phyloP scores from a whole-genome alignment of 257 asterid genomes.

The Nicotiana benthamiana region DNA sequence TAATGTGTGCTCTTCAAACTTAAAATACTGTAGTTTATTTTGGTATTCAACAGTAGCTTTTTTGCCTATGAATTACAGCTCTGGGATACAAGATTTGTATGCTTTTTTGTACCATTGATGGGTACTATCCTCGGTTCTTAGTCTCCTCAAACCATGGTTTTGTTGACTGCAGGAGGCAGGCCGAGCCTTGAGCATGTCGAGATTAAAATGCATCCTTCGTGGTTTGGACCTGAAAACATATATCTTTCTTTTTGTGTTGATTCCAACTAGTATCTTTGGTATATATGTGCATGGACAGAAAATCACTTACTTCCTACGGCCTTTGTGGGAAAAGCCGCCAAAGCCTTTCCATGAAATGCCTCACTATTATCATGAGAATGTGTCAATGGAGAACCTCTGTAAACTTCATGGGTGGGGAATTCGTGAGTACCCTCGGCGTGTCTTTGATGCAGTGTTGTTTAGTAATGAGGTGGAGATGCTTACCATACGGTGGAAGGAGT shows the following conservation, averaged over 20 bases:
- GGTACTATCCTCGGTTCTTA: neutral
- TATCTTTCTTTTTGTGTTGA: constrained; percentile 45
- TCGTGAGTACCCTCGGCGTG: constrained; percentile 77
- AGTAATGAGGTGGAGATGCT: constrained; percentile 76
- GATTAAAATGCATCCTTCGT: constrained; percentile 50
- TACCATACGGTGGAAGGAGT: constrained; percentile 70
- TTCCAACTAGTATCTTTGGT: constrained; percentile 43
- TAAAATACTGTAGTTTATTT: neutral
- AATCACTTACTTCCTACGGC: constrained; percentile 70
- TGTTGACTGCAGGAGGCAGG: constrained; percentile 40
- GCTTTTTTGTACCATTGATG: neutral
- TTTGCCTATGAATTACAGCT: neutral
- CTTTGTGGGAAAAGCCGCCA: constrained; percentile 77
- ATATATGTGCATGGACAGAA: constrained; percentile 71
- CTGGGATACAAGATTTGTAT: neutral
- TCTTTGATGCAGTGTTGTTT: constrained; percentile 72
- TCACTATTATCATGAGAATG: constrained; percentile 71
- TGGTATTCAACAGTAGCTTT: neutral
- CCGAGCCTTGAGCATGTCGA: constrained; percentile 45
- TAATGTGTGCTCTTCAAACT: neutral
- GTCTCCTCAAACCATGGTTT: neutral
- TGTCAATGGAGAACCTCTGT: constrained; percentile 68
- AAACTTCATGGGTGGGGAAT: constrained; percentile 79
- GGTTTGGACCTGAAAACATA: constrained; percentile 53
- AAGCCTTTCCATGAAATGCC: constrained; percentile 73